Conservation (phyloP, 257 asterid genomes). For the Solanum raphanifolium region DNA sequence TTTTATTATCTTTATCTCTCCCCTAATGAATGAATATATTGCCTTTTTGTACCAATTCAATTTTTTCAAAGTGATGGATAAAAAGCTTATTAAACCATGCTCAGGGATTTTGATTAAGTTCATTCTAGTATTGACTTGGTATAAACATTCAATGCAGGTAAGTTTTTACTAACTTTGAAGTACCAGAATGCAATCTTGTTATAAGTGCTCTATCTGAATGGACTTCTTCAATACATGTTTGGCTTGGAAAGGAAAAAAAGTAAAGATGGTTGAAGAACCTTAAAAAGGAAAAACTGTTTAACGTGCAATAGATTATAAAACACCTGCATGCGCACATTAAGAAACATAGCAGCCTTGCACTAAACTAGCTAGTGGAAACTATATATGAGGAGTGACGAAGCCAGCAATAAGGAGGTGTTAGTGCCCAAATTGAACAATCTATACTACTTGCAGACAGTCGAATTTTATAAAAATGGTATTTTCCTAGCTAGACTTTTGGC, state of each 20-base stretch:
- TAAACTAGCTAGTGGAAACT: background rate
- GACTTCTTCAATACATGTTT: background rate
- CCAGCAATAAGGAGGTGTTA: background rate
- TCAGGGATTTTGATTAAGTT: background rate
- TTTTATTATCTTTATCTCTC: background rate
- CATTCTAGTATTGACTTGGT: background rate
- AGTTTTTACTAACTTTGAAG: background rate
- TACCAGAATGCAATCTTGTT: background rate
- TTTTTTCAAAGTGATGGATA: no score
- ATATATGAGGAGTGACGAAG: background rate
- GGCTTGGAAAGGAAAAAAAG: background rate
- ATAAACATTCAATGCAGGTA: background rate
- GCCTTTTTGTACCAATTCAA: no score
- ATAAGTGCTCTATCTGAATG: background rate
- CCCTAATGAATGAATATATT: background rate
- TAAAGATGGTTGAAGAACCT: background rate
- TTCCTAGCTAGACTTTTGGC: background rate
- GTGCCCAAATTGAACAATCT: background rate
- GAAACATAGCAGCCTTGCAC: no score
- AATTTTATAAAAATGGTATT: background rate
- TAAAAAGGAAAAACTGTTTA: background rate
- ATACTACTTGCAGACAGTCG: background rate
- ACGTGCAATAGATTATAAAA: background rate
- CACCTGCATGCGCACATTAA: no score
- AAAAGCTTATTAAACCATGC: background rate